Percentiles rank a stretch among this genome's conserved stretches.
These are phyloP conservation scores for Camillea tinctor DNA, from an alignment of 2,329 filamentous ascomycete genomes.

Conservation along the genomic window DNA sequence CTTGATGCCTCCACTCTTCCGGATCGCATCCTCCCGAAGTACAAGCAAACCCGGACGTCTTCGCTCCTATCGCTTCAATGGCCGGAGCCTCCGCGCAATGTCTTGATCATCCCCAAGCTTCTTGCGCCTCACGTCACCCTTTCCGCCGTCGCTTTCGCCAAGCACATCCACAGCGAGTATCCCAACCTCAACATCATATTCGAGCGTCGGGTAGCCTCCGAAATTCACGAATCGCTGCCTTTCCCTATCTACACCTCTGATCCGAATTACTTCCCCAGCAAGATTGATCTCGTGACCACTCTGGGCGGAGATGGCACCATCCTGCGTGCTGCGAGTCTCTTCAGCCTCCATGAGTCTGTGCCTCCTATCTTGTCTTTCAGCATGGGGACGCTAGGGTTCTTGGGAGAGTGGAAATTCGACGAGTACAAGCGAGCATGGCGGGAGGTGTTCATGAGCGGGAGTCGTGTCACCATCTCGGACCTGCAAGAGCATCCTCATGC, in stretches of 20 bases:
- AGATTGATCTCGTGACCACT: conserved; percentile 85
- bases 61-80: conserved; percentile 56
- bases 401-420: conserved; percentile 94
- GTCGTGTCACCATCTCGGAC: conserved; percentile 49
- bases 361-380: conserved; percentile 93
- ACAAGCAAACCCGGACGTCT: conserved; percentile 57
- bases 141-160: conserved; percentile 56
- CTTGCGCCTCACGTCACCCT: conserved; percentile 52
- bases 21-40: conserved; percentile 59
- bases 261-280: conserved; percentile 62
- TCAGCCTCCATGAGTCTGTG: conserved; percentile 76
- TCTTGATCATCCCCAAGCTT: conserved; percentile 59
- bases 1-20: conserved; percentile 50
- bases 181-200: conserved; percentile 79
- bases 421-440: conserved; percentile 91
- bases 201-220: conserved; percentile 70
- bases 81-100: conserved; percentile 53
- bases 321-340: conserved; percentile 79
- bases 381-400: conserved; percentile 92
- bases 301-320: conserved; percentile 94
- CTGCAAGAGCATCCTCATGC: conserved; percentile 38
- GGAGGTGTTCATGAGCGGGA: conserved; percentile 83
- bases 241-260: conserved; percentile 70
- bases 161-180: conserved; percentile 77
- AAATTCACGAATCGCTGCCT: conserved; percentile 67